Evolutionary conservation across 2,329 filamentous ascomycete species (phyloP), one percentile per base, ranked within the genome.

Genomic region (Penicillium sp.): DNA sequence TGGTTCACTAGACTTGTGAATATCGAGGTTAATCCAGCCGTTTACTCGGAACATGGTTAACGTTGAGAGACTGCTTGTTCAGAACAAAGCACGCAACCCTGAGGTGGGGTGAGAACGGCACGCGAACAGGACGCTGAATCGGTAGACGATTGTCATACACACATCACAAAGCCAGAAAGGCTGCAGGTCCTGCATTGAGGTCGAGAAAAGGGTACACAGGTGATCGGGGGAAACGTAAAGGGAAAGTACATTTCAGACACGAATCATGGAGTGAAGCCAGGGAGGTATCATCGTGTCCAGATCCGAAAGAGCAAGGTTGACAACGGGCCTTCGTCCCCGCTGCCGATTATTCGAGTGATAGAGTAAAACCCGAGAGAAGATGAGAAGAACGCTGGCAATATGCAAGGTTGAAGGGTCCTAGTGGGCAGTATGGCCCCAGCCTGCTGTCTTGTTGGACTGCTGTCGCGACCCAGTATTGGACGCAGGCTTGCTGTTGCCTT

Each of bases 401-500:
- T 38, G 50, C 13, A 36, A 42, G 21, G 9, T 21, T 32, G 29
- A 41, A 38, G 27, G 13, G 29, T 24, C 38, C 27, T 53, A 53
- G 34, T 32, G 47, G 32, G 47, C 34, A 13, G 29, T 24, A 13
- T 34, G 49, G 16, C 42, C 38, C 51, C 51, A 54, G 31, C 34
- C 31, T 18, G 49, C 7, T 18, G 49, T 10, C 34, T 46, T 27
- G 14, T 34, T 43, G 13, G 27, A 29, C 38, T 41, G 48, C 10
- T 40, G 49, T 41, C 49, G 49, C 31, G 43, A 22, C 18, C 11
- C 13, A 22, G 38, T 16, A 36, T 36, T 42, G 3, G 11, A 21
- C 18, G 51, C 13, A 38, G 63, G 45, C 49, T 71, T 74, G 50
- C 61, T 65, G 34, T 56, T 67, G 49, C 57, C 58, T 45, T 75